Percentiles rank a stretch among this genome's conserved stretches.
Conservation (phyloP, 2,329 filamentous ascomycete genomes). For the Sarocladium kiliense region DNA sequence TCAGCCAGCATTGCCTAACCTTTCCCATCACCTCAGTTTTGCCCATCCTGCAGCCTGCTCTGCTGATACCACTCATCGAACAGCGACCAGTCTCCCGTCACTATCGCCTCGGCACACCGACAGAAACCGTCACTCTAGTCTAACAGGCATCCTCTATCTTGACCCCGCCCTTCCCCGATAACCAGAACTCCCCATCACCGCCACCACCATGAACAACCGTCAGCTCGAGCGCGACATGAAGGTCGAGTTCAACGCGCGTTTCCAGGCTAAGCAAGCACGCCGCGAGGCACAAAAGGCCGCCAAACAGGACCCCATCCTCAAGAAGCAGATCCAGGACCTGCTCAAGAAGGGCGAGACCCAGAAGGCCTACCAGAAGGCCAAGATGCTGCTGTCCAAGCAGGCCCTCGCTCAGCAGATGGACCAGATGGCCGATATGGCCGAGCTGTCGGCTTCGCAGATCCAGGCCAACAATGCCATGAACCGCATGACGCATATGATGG, state of each 20-base stretch:
- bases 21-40: no score
- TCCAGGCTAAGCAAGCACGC: constrained; percentile 58
- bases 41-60: no score
- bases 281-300: constrained; percentile 56
- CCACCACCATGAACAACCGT: constrained; percentile 49
- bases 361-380: constrained; percentile 59
- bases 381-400: constrained; percentile 57
- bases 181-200: no score
- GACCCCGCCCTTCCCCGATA: not conserved
- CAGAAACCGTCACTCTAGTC: not conserved
- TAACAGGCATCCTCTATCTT: not conserved
- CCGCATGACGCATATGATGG: constrained; percentile 61
- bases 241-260: constrained; percentile 58
- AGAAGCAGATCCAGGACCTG: constrained; percentile 59
- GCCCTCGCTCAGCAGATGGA: constrained; percentile 59
- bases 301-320: constrained; percentile 55
- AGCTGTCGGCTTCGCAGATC: constrained; percentile 55
- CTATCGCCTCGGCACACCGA: no score
- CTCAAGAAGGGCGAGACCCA: constrained; percentile 60
- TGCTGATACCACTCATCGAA: not conserved
- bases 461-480: constrained; percentile 62
- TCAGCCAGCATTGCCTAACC: no score
- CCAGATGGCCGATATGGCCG: constrained; percentile 60
- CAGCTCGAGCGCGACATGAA: constrained; percentile 57
- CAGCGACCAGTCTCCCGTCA: not conserved